phyloP scores from a whole-genome alignment of 805 yeast species.

The Sugiyamaella chiloensis region DNA sequence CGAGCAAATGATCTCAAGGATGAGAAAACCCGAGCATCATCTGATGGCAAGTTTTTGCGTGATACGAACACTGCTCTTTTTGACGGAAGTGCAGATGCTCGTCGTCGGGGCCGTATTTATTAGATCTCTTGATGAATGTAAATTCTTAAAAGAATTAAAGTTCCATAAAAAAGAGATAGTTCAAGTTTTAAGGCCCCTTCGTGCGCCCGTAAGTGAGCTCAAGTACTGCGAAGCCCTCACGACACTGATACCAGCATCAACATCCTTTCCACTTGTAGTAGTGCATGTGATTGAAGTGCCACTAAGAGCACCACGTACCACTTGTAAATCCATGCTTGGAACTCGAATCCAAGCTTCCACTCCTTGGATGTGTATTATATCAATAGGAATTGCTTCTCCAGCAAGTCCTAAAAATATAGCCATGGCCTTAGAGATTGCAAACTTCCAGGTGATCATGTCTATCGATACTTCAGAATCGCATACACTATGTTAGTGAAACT shows the following conservation, averaged over 20 bases:
- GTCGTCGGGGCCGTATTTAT: slow-evolving; percentile 6
- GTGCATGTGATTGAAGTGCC: slow-evolving; percentile 15
- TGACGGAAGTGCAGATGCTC: slow-evolving; percentile 5
- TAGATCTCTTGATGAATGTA: too few relatives aligned
- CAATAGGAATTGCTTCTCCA: slow-evolving; percentile 32
- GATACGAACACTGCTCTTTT: slow-evolving; percentile 4
- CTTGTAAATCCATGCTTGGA: slow-evolving; percentile 16
- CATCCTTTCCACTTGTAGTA: slow-evolving; percentile 6
- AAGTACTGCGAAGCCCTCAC: slow-evolving; percentile 24
- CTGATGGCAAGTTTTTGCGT: slow-evolving; percentile 13
- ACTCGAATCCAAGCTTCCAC: slow-evolving; percentile 26
- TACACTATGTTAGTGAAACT: slow-evolving; percentile 3
- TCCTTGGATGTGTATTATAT: slow-evolving; percentile 24
- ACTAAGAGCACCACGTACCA: slow-evolving; percentile 24
- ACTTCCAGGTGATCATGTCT: slow-evolving; percentile 33
- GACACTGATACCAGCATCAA: slow-evolving; percentile 19
- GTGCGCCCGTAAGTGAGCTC: slow-evolving; percentile 22
- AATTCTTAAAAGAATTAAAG: too few relatives aligned
- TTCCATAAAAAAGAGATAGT: too few relatives aligned
- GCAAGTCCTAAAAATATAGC: slow-evolving; percentile 27
- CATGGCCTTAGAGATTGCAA: slow-evolving; percentile 25
- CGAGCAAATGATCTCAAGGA: neutral
- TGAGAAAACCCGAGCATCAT: slow-evolving; percentile 6
- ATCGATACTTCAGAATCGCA: slow-evolving; percentile 15
- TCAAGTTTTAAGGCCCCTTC: slow-evolving; percentile 12